phyloP scores from a whole-genome alignment of 1,139 yeast species.

The Taphrina wiesneri region DNA sequence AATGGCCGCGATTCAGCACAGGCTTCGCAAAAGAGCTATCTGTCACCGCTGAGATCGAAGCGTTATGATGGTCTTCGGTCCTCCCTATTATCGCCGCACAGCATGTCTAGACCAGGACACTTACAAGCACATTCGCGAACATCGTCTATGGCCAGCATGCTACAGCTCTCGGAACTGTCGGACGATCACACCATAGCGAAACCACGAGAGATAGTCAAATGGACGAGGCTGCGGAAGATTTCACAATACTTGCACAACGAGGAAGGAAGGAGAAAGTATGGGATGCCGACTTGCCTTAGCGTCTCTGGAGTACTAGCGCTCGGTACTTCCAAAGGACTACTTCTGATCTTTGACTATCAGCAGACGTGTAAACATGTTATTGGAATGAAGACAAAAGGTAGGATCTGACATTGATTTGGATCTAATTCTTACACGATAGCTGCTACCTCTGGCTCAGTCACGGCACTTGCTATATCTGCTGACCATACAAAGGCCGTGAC shows the following conservation, averaged over 20 bases:
- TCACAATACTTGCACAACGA: slow-evolving; percentile 49
- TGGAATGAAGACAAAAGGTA: slow-evolving; percentile 43
- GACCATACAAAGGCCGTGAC: slow-evolving; percentile 56
- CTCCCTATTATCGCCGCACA: slow-evolving; percentile 38
- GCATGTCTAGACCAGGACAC: slow-evolving; percentile 32
- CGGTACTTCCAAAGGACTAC: slow-evolving; percentile 63
- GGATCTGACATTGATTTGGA: neutral
- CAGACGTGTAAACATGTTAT: slow-evolving; percentile 55
- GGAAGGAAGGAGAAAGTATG: slow-evolving; percentile 50
- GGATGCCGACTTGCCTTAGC: slow-evolving; percentile 54
- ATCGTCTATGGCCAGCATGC: slow-evolving; percentile 34
- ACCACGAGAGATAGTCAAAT: slow-evolving; percentile 47
- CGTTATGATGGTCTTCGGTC: slow-evolving; percentile 37
- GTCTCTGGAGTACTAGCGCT: slow-evolving; percentile 58
- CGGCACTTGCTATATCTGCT: slow-evolving; percentile 53
- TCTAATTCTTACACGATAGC: slow-evolving; percentile 36
- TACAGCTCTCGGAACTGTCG: slow-evolving; percentile 28
- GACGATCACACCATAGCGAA: slow-evolving; percentile 27
- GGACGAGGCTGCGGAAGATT: slow-evolving; percentile 52
- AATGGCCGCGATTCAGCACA: neutral
- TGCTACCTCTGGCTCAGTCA: slow-evolving; percentile 50
- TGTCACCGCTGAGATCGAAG: slow-evolving; percentile 37
- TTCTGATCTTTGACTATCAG: slow-evolving; percentile 64
- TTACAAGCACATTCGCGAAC: slow-evolving; percentile 35
- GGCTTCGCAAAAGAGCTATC: slow-evolving; percentile 23